Evolutionary conservation across 1,284 basidiomycete genomes (phyloP).

Genomic region (Calocybe gambosa): DNA sequence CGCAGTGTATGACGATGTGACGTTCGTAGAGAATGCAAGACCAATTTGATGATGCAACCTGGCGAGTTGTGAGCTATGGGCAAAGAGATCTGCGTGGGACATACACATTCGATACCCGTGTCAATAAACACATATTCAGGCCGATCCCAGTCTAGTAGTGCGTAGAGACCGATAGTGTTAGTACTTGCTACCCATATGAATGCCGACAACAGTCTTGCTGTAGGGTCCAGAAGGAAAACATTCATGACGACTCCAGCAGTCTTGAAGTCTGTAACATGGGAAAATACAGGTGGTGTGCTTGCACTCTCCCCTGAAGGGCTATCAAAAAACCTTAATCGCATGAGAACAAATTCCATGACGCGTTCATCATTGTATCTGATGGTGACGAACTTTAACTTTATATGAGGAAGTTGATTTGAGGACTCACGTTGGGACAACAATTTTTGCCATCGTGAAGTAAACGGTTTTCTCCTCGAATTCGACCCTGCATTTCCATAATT

Average conservation of each 20-base stretch:
- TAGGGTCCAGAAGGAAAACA: constrained; percentile 66
- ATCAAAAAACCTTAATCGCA: constrained; percentile 47
- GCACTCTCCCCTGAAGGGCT: constrained; percentile 28
- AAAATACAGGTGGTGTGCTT: constrained; percentile 38
- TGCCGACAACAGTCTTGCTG: constrained; percentile 52
- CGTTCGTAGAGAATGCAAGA: constrained; percentile 58
- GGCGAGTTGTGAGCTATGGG: background rate
- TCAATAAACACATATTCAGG: constrained; percentile 64
- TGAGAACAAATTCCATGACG: constrained; percentile 52
- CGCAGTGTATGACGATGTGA: constrained; percentile 66
- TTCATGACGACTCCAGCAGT: constrained; percentile 69
- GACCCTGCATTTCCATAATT: constrained; percentile 70
- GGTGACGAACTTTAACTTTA: constrained; percentile 8
- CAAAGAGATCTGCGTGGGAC: constrained; percentile 21
- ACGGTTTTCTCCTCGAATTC: constrained; percentile 66
- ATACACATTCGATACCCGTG: constrained; percentile 64
- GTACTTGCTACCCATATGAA: constrained; percentile 55
- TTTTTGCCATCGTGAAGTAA: constrained; percentile 69
- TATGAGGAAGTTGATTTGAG: background rate
- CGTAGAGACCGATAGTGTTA: constrained; percentile 54
- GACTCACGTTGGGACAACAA: constrained; percentile 46
- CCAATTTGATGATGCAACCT: constrained; percentile 65
- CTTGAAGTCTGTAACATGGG: constrained; percentile 51
- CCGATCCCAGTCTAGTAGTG: constrained; percentile 60
- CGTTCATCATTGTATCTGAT: constrained; percentile 40